These are phyloP conservation scores for Rutstroemia sydowiana DNA, from an alignment of 2,329 filamentous ascomycete species.

Conservation along the genomic window DNA sequence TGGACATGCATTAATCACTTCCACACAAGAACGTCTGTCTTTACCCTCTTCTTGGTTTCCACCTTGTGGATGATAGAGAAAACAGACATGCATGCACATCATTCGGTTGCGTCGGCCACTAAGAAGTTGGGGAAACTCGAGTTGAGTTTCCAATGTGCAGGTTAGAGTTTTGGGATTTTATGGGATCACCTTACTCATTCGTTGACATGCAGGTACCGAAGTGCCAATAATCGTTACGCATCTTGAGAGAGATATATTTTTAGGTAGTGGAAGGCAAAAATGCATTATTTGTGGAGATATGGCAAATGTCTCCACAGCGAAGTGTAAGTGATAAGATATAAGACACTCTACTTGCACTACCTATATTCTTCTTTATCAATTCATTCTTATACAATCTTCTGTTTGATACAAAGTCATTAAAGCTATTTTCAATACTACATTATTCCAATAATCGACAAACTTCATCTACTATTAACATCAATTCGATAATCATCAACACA, in stretches of 20 bases:
- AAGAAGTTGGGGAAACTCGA: too few relatives aligned
- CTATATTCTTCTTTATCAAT: background rate
- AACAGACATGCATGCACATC: too few relatives aligned
- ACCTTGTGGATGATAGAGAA: too few relatives aligned
- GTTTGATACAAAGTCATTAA: background rate
- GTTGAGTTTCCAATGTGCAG: too few relatives aligned
- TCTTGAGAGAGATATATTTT: background rate
- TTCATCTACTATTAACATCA: background rate
- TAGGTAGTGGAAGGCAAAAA: background rate
- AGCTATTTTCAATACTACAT: background rate
- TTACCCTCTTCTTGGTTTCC: too few relatives aligned
- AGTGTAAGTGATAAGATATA: constrained; percentile 1
- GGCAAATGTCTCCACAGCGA: background rate
- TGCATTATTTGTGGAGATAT: background rate
- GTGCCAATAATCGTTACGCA: background rate
- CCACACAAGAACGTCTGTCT: too few relatives aligned
- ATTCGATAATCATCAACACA: background rate
- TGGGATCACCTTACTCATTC: too few relatives aligned
- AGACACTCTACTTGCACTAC: background rate
- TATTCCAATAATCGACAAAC: background rate
- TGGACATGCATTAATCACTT: too few relatives aligned
- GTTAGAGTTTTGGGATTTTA: too few relatives aligned
- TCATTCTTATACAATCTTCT: background rate
- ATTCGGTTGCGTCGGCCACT: too few relatives aligned
- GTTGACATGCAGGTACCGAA: background rate